Evolutionary conservation across 352 stramenopile genomes (phyloP).

Genomic region (Saprolegnia diclina): DNA sequence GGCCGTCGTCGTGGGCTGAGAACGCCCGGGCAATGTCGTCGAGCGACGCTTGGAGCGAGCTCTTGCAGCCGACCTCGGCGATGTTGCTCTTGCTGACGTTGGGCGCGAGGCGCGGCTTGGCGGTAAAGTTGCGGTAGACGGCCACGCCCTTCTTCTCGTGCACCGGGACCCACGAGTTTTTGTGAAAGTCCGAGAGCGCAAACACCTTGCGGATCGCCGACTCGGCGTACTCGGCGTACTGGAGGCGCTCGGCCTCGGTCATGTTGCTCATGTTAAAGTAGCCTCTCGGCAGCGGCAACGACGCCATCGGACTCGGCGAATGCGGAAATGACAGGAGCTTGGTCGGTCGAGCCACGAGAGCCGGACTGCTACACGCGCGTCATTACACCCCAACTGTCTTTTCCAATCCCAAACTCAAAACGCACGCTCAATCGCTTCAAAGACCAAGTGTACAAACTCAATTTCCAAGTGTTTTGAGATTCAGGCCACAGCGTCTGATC

Average conservation of each 20-base stretch:
- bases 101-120: conserved; percentile 37
- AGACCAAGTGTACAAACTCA: too few species aligned
- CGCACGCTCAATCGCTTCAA: too few species aligned
- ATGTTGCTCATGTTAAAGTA: conserved; percentile 72
- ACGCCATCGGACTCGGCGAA: conserved; percentile 28
- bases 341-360: neutral
- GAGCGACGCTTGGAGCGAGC: conserved; percentile 56
- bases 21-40: conserved; percentile 71
- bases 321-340: neutral
- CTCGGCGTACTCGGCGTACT: conserved; percentile 78
- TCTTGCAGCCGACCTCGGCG: conserved; percentile 69
- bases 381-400: too few species aligned
- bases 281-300: conserved; percentile 59
- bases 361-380: neutral
- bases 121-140: conserved; percentile 73
- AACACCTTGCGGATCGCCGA: conserved; percentile 79
- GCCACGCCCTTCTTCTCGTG: conserved; percentile 77
- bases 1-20: conserved; percentile 67
- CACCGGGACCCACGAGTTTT: conserved; percentile 81
- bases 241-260: conserved; percentile 59
- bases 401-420: too few species aligned
- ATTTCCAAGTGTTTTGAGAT: too few species aligned
- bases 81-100: conserved; percentile 70
- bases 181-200: conserved; percentile 68
- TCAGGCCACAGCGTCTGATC: too few species aligned